Evolutionary conservation across 108 stramenopile genomes (phyloP).

Genomic region (Stephanodiscus triporus): DNA sequence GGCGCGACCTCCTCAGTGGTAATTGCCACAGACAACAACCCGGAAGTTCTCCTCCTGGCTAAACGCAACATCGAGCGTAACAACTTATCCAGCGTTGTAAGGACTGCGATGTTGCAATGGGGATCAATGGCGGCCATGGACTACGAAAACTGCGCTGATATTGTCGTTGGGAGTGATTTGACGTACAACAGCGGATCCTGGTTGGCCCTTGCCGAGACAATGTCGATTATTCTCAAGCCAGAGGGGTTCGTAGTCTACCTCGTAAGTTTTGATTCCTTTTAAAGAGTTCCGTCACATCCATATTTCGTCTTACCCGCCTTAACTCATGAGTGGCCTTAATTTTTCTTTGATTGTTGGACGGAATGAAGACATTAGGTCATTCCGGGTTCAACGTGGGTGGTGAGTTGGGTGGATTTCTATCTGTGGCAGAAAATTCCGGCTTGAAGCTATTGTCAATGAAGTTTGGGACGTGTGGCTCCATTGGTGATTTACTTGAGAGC

Average conservation of each 20-base stretch:
- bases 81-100: conserved; percentile 18
- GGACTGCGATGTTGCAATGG: conserved; percentile 55
- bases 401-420: conserved; percentile 69
- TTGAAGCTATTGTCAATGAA: conserved; percentile 15
- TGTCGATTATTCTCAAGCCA: conserved; percentile 56
- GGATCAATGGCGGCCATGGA: conserved; percentile 61
- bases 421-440: conserved; percentile 46
- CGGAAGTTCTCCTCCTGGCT: conserved; percentile 54
- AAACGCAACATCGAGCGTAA: conserved; percentile 55
- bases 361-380: conserved; percentile 56
- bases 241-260: conserved; percentile 60
- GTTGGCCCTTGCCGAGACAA: conserved; percentile 65
- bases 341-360: not conserved
- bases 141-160: conserved; percentile 50
- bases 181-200: conserved; percentile 75
- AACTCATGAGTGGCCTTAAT: not conserved
- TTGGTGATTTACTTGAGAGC: not conserved
- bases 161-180: conserved; percentile 68
- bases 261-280: not conserved
- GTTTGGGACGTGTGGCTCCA: conserved; percentile 1
- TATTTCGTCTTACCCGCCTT: not conserved
- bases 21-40: conserved; percentile 67
- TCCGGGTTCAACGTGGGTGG: conserved; percentile 69
- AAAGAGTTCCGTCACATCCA: not conserved
- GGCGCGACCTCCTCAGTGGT: conserved; percentile 44